phyloP scores from a whole-genome alignment of 225 moss, liverwort and hornwort genomes.

The Neckera pumila region DNA sequence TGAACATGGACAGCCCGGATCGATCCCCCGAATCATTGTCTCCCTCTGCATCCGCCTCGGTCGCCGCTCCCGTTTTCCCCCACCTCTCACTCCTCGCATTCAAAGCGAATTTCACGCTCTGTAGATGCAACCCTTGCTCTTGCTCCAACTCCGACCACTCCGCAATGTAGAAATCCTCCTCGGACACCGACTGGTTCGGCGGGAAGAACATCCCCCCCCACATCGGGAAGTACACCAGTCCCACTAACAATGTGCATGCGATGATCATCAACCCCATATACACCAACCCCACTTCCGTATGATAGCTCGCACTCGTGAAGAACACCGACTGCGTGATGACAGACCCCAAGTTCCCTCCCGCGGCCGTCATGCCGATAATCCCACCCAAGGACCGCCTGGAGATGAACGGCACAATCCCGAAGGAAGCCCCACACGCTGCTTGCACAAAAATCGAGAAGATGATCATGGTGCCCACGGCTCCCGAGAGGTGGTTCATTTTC shows the following conservation, averaged over 20 bases:
- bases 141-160: conserved; percentile 59
- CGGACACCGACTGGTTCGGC: background rate
- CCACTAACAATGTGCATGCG: conserved; percentile 12
- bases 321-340: conserved; percentile 48
- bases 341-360: conserved; percentile 65
- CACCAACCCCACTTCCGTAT: conserved; percentile 43
- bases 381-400: conserved; percentile 63
- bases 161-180: conserved; percentile 52
- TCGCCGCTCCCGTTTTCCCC: background rate
- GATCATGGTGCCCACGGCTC: conserved; percentile 36
- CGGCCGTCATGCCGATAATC: conserved; percentile 60
- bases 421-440: conserved; percentile 52
- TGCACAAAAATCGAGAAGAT: conserved; percentile 68
- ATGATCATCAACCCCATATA: conserved; percentile 71
- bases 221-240: conserved; percentile 42
- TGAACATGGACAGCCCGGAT: conserved; percentile 21
- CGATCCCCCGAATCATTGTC: background rate
- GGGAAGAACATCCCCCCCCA: conserved; percentile 72
- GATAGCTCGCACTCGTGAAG: conserved; percentile 26
- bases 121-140: conserved; percentile 28
- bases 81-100: conserved; percentile 61
- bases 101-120: conserved; percentile 55
- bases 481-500: background rate
- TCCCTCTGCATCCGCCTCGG: background rate
- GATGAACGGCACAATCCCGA: conserved; percentile 68